Evolutionary conservation across 1,139 yeast species (phyloP), one percentile per base, ranked within the genome.

Genomic region (Sporopachydermia cereana): DNA sequence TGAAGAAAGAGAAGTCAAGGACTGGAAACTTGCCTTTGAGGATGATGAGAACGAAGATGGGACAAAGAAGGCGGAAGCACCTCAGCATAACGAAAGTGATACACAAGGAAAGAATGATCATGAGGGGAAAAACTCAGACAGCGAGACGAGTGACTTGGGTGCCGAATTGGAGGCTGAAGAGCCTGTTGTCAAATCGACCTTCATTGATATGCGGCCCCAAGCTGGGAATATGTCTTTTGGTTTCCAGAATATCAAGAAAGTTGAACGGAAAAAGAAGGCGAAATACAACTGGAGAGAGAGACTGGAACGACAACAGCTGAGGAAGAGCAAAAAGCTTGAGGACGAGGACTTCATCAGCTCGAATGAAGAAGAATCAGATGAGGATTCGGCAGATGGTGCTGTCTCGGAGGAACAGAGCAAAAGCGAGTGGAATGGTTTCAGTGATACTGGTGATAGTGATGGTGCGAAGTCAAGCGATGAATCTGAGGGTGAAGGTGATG

Each of bases 121-220:
- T 18, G 36, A 23, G n/a, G 39, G 39, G 9, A 5, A 7, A 21
- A 34, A 34, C 7, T 53, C 49, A 3, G 54, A 50, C 1, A 57
- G 54, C 2, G 62, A 59, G 14, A 63, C 55, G 16, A 57, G 54
- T 5, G 59, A 56, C 2, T 52, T 56, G 39, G 57, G 53, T 51
- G 65, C 61, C 4, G 60, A 55, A 3, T 48, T 46, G 17, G 52
- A 46, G n/a, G 48, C 44, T 20, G 48, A 55, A 34, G 50, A 50
- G 36, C 42, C 53, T 3, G 42, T 47, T 1, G 12, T 57, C 1
- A 59, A 63, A 2, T 71, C 85, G 0, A 68, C 81, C 0, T 84
- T 85, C 55, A 70, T 84, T 16, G 95, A 85, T 59, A 71, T 77
- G 56, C 69, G 94, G 52, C 93, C 94, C 0, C 67, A 70, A 3